Conservation (phyloP, 2,329 filamentous ascomycete genomes). For the Aspergillus aculeatus region DNA sequence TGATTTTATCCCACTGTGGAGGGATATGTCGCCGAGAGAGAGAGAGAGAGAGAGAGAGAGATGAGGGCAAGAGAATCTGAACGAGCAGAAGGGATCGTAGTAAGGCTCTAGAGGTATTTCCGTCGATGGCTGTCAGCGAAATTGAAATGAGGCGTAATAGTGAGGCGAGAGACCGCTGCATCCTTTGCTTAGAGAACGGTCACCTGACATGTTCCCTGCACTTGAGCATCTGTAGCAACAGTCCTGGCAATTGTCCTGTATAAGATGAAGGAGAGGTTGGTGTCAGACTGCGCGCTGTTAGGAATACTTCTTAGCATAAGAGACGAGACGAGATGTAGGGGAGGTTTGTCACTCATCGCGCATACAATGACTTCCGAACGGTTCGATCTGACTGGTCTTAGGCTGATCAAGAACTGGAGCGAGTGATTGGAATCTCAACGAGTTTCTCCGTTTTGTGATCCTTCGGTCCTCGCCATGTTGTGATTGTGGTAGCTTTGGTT, state of each 20-base stretch:
- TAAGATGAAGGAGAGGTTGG: too few species aligned
- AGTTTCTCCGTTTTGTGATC: too few species aligned
- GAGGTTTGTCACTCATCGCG: background rate
- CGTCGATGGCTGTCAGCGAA: background rate
- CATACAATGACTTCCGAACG: background rate
- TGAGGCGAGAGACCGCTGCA: constrained; percentile 2
- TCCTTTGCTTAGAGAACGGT: background rate
- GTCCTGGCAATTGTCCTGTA: too few species aligned
- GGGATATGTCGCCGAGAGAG: background rate
- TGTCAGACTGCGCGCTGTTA: too few species aligned
- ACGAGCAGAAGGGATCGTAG: background rate
- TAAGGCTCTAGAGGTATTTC: too few species aligned
- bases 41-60: background rate
- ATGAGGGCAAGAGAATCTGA: background rate
- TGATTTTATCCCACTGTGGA: background rate
- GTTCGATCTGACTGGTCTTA: background rate
- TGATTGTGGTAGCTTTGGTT: background rate
- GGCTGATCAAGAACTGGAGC: background rate
- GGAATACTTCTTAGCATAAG: too few species aligned
- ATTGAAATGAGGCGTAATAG: constrained; percentile 11
- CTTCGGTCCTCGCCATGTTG: too few species aligned
- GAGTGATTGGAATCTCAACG: background rate
- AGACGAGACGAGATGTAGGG: too few species aligned
- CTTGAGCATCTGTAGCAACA: background rate
- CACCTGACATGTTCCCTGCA: background rate